These are phyloP conservation scores for Euphorbia schlechtendalii DNA, from an alignment of 441 rosid genomes.

Conservation along the genomic window DNA sequence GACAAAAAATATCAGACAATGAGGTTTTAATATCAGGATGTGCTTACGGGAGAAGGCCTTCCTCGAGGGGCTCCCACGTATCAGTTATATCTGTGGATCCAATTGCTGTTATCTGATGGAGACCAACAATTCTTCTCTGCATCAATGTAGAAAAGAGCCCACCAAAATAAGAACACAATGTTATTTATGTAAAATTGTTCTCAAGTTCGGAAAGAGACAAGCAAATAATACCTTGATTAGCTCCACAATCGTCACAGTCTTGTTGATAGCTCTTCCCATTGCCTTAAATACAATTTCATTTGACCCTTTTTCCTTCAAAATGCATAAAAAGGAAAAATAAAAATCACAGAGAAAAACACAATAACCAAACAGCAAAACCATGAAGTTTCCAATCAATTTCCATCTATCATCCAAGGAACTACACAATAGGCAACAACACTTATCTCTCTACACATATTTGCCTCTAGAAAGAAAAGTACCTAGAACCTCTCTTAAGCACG, in stretches of 20 bases:
- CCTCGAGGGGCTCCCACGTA: slow-evolving; percentile 92
- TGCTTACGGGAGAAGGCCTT: slow-evolving; percentile 93
- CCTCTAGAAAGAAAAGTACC: too few species aligned
- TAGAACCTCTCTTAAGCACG: too few species aligned
- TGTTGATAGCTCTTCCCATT: slow-evolving; percentile 96
- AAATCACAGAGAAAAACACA: background rate
- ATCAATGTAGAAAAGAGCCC: background rate
- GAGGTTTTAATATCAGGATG: slow-evolving; percentile 1
- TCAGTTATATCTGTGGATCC: slow-evolving; percentile 93
- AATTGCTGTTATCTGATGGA: slow-evolving; percentile 71
- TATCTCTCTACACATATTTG: too few species aligned
- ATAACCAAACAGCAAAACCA: background rate
- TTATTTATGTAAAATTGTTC: background rate
- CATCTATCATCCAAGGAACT: background rate
- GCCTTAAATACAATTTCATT: slow-evolving; percentile 82
- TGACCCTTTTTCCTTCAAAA: slow-evolving; percentile 62
- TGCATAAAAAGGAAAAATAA: background rate
- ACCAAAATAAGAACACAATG: background rate
- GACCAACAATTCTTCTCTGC: slow-evolving; percentile 88
- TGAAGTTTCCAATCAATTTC: background rate
- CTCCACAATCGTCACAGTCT: slow-evolving; percentile 79
- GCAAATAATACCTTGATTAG: slow-evolving; percentile 44
- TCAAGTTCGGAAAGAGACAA: background rate
- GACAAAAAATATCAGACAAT: background rate
- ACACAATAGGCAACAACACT: background rate